Evolutionary conservation across 257 asterid species (phyloP), one percentile per base, ranked within the genome.

Genomic region (Solanum gracilifrons): DNA sequence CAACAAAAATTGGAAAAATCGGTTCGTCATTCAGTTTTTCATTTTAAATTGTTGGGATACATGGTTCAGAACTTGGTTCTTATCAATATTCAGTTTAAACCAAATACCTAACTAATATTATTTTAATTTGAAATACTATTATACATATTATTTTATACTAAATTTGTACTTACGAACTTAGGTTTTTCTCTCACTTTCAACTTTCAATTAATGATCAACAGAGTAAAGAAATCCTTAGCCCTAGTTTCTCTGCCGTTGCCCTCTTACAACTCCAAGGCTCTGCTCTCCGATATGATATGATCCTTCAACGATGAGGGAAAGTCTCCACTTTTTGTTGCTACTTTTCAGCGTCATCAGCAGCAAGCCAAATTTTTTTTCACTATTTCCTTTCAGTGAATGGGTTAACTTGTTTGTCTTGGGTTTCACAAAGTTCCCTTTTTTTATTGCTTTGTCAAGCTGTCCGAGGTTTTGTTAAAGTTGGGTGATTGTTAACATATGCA

Each of bases 401-500:
- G 43, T 73, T 37, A 73, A 18, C 84, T 69, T 13, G 20, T 15
- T 58, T 84, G 55, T 25, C 21, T 87, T 86, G 68, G 33, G 82
- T 20, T 9, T 16, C 33, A 18, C 46, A 35, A 66, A 77, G 48
- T 25, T 1, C 4, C 20, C 36, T 35, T 37, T 9, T 16, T 32
- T 2, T 7, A 66, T 20, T 43, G 83, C 15, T 32, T 73, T 35
- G 5, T 35, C 35, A 20, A 35, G 82, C 82, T 73, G 29, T 35
- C 31, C 3, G 29, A 35, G 48, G 16, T 35, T n/a, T 60, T 27
- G 23, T 7, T 74, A 77, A 21, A 25, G 13, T 72, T 77, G 29
- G 77, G 73, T 80, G 41, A 60, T n/a, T 60, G 35, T 85, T 35
- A 16, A 36, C 66, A 36, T 87, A 33, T 92, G 92, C 92, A 93